These are phyloP conservation scores for Colletotrichum sp. DNA, from an alignment of 2,329 filamentous ascomycete genomes.

Conservation along the genomic window DNA sequence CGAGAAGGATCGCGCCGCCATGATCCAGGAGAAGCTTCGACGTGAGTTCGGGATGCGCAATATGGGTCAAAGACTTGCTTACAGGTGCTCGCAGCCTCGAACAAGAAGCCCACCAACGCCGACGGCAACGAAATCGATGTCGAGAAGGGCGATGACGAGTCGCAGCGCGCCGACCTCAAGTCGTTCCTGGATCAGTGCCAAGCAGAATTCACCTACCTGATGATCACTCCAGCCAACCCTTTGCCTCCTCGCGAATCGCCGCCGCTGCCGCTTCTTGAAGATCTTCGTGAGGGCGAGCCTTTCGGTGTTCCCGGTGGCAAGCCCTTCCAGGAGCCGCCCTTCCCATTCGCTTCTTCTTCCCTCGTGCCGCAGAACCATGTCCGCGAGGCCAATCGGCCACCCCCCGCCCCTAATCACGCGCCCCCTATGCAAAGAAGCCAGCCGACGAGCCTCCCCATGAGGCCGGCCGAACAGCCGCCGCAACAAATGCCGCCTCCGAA, in stretches of 20 bases:
- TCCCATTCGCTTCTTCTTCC: conserved; percentile 27
- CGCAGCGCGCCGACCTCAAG: conserved; percentile 59
- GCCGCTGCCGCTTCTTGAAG: conserved; percentile 62
- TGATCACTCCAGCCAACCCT: conserved; percentile 71
- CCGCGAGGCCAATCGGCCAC: conserved; percentile 60
- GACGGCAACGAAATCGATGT: conserved; percentile 52
- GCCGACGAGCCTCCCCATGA: conserved; percentile 36
- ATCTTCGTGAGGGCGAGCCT: conserved; percentile 59
- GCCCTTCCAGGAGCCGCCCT: conserved; percentile 31
- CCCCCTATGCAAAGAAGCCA: conserved; percentile 52
- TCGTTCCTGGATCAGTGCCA: conserved; percentile 69
- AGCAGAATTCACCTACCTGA: conserved; percentile 70
- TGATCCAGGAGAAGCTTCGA: conserved; percentile 62
- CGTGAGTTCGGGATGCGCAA: conserved; percentile 40
- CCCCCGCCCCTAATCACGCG: conserved; percentile 64
- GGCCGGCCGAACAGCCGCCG: conserved; percentile 43
- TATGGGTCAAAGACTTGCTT: neutral
- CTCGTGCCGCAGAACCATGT: conserved; percentile 56
- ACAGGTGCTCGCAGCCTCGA: conserved; percentile 1
- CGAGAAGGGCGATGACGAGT: conserved; percentile 52
- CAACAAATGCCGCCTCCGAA: conserved; percentile 60
- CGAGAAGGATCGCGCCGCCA: conserved; percentile 56
- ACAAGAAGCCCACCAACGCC: conserved; percentile 33
- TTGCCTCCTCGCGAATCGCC: conserved; percentile 68
- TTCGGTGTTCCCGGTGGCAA: conserved; percentile 51